Conservation (phyloP, 768 basidiomycete genomes). For the Guyanaporus albipodus region DNA sequence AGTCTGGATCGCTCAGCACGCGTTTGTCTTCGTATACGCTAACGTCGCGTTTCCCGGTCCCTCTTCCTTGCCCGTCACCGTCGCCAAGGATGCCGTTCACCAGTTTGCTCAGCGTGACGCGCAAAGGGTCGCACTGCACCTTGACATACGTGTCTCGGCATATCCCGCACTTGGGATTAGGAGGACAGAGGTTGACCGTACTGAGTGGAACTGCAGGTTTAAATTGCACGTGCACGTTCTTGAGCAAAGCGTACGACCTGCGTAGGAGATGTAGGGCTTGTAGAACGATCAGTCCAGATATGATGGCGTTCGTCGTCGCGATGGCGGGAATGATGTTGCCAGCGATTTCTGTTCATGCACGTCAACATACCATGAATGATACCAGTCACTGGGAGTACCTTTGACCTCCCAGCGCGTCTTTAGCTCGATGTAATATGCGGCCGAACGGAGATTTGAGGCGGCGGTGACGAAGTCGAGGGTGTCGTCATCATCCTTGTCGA, state of each 20-base stretch:
- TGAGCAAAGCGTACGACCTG: conserved; percentile 53
- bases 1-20: conserved; percentile 88
- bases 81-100: conserved; percentile 63
- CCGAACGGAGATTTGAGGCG: conserved; percentile 86
- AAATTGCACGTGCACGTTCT: conserved; percentile 76
- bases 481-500: conserved; percentile 98
- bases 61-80: conserved; percentile 31
- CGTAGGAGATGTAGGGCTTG: conserved; percentile 85
- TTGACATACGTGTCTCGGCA: conserved; percentile 83
- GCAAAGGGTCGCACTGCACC: conserved; percentile 67
- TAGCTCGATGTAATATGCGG: conserved; percentile 81
- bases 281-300: conserved; percentile 91
- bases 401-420: conserved; percentile 98
- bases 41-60: conserved; percentile 52
- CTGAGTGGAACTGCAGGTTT: conserved; percentile 78
- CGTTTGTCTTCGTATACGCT: conserved; percentile 86
- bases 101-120: conserved; percentile 67
- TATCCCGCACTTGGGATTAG: conserved; percentile 77
- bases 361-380: neutral
- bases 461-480: conserved; percentile 96
- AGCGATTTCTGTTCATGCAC: conserved; percentile 75
- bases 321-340: conserved; percentile 99
- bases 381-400: conserved; percentile 43
- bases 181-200: conserved; percentile 57
- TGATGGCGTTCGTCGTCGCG: conserved; percentile 97